Evolutionary conservation across 768 basidiomycete species (phyloP).

Genomic region (Pisolithus albus): DNA sequence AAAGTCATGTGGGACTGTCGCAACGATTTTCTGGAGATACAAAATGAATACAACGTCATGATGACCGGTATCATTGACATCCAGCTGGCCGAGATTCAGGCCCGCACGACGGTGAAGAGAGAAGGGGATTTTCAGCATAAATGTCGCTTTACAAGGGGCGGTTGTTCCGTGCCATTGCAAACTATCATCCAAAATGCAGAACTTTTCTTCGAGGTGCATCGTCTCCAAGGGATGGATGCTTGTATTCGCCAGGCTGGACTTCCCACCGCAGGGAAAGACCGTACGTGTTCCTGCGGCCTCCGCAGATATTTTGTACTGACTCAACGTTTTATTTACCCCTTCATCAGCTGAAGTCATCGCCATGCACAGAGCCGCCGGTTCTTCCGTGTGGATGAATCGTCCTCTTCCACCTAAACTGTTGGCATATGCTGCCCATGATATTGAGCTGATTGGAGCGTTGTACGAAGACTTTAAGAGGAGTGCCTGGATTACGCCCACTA

Average conservation of each 20-base stretch:
- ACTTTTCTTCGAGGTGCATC: constrained; percentile 26
- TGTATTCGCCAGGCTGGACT: constrained; percentile 19
- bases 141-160: constrained; percentile 18
- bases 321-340: not conserved
- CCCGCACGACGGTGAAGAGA: constrained; percentile 18
- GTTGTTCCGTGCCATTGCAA: constrained; percentile 17
- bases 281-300: constrained; percentile 15
- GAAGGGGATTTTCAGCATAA: constrained; percentile 23
- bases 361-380: constrained; percentile 29
- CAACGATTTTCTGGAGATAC: constrained; percentile 34
- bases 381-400: constrained; percentile 28
- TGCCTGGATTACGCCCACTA: constrained; percentile 16
- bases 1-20: constrained; percentile 41
- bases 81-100: constrained; percentile 34
- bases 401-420: constrained; percentile 33
- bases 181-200: constrained; percentile 7
- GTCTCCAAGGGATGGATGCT: constrained; percentile 31
- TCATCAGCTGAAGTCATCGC: constrained; percentile 28
- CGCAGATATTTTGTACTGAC: not conserved
- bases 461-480: constrained; percentile 27
- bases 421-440: constrained; percentile 39
- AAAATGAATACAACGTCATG: constrained; percentile 18
- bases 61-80: constrained; percentile 34
- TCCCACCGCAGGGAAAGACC: constrained; percentile 26
- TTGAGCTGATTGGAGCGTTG: constrained; percentile 32